phyloP scores from a whole-genome alignment of 306 rosid species.

The Coriaria nepalensis region DNA sequence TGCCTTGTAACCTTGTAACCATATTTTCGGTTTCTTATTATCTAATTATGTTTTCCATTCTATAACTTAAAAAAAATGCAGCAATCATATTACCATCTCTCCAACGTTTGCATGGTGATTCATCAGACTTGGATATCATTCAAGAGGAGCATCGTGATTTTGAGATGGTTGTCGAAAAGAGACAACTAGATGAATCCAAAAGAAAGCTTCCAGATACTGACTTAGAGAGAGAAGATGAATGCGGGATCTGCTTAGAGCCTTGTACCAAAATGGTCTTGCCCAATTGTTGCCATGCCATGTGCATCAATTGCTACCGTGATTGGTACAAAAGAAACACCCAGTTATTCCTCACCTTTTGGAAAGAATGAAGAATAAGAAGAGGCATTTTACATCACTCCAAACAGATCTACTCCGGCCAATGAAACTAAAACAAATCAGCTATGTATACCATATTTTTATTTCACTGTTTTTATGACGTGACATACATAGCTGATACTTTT shows the following conservation, averaged over 20 bases:
- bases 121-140: conserved; percentile 18
- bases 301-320: conserved; percentile 62
- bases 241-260: conserved; percentile 73
- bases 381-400: too few species aligned
- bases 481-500: too few species aligned
- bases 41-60: not conserved
- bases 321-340: conserved; percentile 26
- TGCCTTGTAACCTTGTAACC: too few species aligned
- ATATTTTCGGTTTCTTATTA: too few species aligned
- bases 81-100: conserved; percentile 71
- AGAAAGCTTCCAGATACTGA: conserved; percentile 24
- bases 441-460: too few species aligned
- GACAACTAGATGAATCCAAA: conserved; percentile 23
- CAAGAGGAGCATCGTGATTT: conserved; percentile 22
- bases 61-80: conserved; percentile 21
- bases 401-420: too few species aligned
- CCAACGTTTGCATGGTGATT: conserved; percentile 40
- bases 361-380: not conserved
- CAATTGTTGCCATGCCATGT: conserved; percentile 71
- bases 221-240: conserved; percentile 55
- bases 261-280: conserved; percentile 70
- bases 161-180: conserved; percentile 19
- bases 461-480: too few species aligned
- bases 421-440: too few species aligned
- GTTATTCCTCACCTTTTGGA: not conserved